phyloP scores from a whole-genome alignment of 257 asterid species.

The Jacaranda mimosifolia region DNA sequence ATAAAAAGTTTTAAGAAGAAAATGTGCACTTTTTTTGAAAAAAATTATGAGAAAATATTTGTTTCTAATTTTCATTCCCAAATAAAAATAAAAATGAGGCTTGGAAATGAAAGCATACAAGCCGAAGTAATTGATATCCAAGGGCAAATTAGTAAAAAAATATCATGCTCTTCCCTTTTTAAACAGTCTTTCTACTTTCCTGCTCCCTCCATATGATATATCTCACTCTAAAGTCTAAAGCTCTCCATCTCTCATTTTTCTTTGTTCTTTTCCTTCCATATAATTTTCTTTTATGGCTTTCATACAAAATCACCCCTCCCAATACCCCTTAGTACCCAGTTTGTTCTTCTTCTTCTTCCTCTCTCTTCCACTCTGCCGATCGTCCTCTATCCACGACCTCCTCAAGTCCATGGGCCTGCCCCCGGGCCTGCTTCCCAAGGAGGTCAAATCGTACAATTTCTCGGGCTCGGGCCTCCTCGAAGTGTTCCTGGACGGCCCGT shows the following conservation, averaged over 20 bases:
- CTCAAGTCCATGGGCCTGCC: constrained; percentile 84
- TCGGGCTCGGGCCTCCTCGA: constrained; percentile 77
- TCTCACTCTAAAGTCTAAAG: constrained; percentile 46
- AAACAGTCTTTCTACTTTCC: constrained; percentile 45
- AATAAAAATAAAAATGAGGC: too few relatives aligned
- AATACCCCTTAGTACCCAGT: not conserved
- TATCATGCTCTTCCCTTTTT: constrained; percentile 19
- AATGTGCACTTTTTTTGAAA: too few relatives aligned
- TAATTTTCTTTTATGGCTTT: constrained; percentile 43
- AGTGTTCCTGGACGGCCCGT: constrained; percentile 81
- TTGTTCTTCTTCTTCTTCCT: constrained; percentile 23
- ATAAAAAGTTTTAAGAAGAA: too few relatives aligned
- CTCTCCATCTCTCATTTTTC: constrained; percentile 37
- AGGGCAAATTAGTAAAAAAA: constrained; percentile 37
- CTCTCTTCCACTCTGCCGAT: constrained; percentile 20
- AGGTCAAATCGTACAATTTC: constrained; percentile 66
- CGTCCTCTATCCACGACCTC: constrained; percentile 78
- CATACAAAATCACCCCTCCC: constrained; percentile 33
- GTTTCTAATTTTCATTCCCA: too few relatives aligned
- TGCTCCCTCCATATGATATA: constrained; percentile 43
- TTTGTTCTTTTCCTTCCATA: constrained; percentile 6
- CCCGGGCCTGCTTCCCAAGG: constrained; percentile 82
- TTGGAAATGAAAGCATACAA: too few relatives aligned
- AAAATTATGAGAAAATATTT: too few relatives aligned
- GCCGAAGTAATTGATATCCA: too few relatives aligned